A percentile compares a stretch with the other conserved stretches of the same genome.
These are phyloP conservation scores for Cercospora brassicicola DNA, from an alignment of 2,329 filamentous ascomycete species.

Conservation along the genomic window DNA sequence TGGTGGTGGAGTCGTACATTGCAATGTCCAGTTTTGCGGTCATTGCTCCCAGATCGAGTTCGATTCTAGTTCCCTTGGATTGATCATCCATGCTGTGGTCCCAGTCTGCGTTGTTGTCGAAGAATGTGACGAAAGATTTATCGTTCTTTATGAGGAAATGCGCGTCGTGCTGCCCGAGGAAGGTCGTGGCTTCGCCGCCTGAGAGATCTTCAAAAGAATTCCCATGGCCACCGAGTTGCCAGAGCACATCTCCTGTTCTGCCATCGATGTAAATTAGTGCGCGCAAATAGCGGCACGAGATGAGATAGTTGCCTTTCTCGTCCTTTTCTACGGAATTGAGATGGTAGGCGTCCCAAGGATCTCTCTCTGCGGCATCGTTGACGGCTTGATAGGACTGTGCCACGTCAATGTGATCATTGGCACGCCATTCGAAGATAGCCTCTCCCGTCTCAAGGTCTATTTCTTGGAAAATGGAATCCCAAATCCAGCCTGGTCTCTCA, in stretches of 20 bases:
- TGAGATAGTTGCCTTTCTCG: constrained; percentile 53
- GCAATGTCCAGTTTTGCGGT: constrained; percentile 33
- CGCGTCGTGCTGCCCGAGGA: constrained; percentile 55
- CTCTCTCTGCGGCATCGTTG: constrained; percentile 43
- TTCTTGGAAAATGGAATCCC: constrained; percentile 39
- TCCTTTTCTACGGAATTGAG: constrained; percentile 59
- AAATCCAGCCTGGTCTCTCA: constrained; percentile 36
- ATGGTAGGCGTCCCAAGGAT: constrained; percentile 57
- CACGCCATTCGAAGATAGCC: constrained; percentile 59
- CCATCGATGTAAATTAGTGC: constrained; percentile 52
- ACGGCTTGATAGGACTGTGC: constrained; percentile 43
- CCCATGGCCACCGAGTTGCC: constrained; percentile 48
- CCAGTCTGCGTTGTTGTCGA: constrained; percentile 39
- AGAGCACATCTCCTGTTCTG: constrained; percentile 51
- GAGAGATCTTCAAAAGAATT: constrained; percentile 36
- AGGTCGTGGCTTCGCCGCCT: constrained; percentile 33
- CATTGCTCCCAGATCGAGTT: constrained; percentile 32
- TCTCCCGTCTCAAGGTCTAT: constrained; percentile 55
- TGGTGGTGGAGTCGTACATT: constrained; percentile 31
- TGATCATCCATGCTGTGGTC: constrained; percentile 19
- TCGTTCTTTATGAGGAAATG: constrained; percentile 46
- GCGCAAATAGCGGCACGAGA: constrained; percentile 55
- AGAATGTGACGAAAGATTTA: constrained; percentile 22
- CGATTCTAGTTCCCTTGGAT: constrained; percentile 27
- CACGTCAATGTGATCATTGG: constrained; percentile 54